Base-by-base conservation (phyloP, 2,329 filamentous ascomycete genomes). In the Fusarium poae region DNA sequence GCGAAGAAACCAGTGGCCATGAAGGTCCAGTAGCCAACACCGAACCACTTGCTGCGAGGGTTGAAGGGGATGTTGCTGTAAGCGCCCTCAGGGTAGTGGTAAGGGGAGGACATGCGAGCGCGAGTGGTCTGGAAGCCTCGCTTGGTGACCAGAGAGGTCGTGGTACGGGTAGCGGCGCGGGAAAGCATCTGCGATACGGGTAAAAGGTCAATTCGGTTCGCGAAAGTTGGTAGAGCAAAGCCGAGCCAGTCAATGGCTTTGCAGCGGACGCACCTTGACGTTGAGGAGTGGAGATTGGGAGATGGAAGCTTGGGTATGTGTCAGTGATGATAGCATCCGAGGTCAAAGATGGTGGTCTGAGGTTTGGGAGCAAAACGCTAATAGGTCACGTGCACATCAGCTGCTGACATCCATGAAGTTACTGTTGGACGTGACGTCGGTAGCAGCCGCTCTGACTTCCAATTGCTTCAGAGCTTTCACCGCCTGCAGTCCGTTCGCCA, bases 11-110 rank as follows among this genome's bases (percentile, higher is more conserved):
- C 87, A 66, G 82, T 78, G 75, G 76, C 78, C 76, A 80, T 79
- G 85, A 92, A 96, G 69, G 79, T 79, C 91, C 93, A 97, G 90
- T 92, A 99, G 83, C 91, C 87, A 75, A 93, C 68, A 72, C 85
- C 88, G 81, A 99, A 99, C 84, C 87, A 92, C 84, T 90, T 92
- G 79, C 90, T 95, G 84, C 93, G 87, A 74, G 96, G 92, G 88
- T 99, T 97, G 90, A 99, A 99, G 73, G 96, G 96, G 73, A 99
- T 84, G 88, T 97, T 98, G 86, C 88, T 91, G 83, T 93, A 92
- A 78, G 95, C 92, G 72, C 95, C 96, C 86, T 98, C 95, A 76
- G 95, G 91, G 86, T 99, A 99, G 88, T 99, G 96, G 91, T 97
- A 97, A 71, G 94, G 94, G 80, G 93, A 97, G 76, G 86, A 88